Percentiles rank a stretch among this genome's conserved stretches.
These are phyloP conservation scores for Lactuca saligna DNA, from an alignment of 129 eudicot genomes.

Conservation along the genomic window DNA sequence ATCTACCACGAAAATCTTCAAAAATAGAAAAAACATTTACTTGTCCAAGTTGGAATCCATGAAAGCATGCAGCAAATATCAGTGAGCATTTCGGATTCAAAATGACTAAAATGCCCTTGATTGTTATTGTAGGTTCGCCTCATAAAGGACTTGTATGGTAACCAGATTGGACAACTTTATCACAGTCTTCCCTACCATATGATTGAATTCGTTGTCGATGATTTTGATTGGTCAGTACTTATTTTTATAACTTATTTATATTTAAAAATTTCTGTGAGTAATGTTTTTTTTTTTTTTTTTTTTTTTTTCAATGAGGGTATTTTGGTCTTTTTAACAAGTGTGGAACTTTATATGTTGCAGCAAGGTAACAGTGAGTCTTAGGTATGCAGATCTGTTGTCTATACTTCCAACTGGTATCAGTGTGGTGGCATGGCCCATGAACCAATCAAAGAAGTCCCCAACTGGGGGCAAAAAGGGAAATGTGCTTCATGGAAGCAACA, in stretches of 20 bases:
- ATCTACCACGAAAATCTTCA: no score
- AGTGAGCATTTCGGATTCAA: background rate
- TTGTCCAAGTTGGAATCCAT: no score
- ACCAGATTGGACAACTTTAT: conserved; percentile 87
- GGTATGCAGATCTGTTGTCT: conserved; percentile 68
- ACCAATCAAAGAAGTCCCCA: conserved; percentile 41
- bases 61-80: no score
- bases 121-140: conserved; percentile 70
- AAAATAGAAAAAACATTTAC: no score
- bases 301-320: background rate
- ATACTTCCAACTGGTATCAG: conserved; percentile 76
- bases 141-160: conserved; percentile 82
- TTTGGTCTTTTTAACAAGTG: conserved; percentile 1
- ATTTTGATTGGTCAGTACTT: conserved; percentile 65
- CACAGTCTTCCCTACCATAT: conserved; percentile 86
- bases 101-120: background rate
- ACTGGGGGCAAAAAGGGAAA: conserved; percentile 42
- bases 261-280: no score
- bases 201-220: conserved; percentile 76
- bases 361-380: conserved; percentile 78
- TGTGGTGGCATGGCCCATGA: conserved; percentile 90
- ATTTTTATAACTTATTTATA: background rate
- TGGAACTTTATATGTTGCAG: conserved; percentile 34
- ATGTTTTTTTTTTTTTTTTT: no score
- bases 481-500: conserved; percentile 36